Base-by-base conservation (phyloP, 2,329 filamentous ascomycete genomes). In the Albophoma yamanashiensis region DNA sequence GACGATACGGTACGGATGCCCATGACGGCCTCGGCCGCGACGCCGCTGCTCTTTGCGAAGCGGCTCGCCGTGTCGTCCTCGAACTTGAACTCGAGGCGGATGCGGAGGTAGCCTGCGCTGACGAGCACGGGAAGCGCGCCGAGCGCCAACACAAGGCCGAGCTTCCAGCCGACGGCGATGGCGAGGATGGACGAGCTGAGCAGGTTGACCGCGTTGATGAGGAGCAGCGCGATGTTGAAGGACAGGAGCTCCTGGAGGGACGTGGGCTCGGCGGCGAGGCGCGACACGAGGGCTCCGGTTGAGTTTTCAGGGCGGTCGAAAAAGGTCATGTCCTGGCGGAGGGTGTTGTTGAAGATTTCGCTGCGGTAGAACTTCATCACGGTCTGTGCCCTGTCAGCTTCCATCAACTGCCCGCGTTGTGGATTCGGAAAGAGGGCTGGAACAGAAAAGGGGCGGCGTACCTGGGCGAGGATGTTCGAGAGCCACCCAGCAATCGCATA, bases 271-370 rank as follows among this genome's bases (percentile, higher is more conserved):
- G 71, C 66, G 2, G 73, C 70, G 0, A 77, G 62, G 14, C 73
- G 67, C 0, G 73, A 72, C 0, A 74, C 74, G 2, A 78, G 68
- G 0, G 75, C 69, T 0, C 76, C 75, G 1, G 75, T 74, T 52
- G 69, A 69, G 43, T 76, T 73, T 6, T 70, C 67, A 0, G 71
- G 67, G 11, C 69, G 61, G 63, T 78, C 76, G 61, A 78, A 78
- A 65, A 78, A 79, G 14, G 72, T 63, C 68, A 85, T 80, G 61
- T 84, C 79, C 65, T 85, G 82, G 25, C 77, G 74, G 7, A 86
- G 72, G 1, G 82, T 78, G 56, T 78, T 80, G 55, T 76, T 73
- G 59, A 86, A 77, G n/a, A 76, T 66, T 55, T 77, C 73, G 11
- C 65, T 62, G 2, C 75, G 73, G 43, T 76, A 76, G 9, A 65